A percentile compares a stretch with the other conserved stretches of the same genome.
These are phyloP conservation scores for Populus davidiana DNA, from an alignment of 345 rosid genomes.

Conservation along the genomic window DNA sequence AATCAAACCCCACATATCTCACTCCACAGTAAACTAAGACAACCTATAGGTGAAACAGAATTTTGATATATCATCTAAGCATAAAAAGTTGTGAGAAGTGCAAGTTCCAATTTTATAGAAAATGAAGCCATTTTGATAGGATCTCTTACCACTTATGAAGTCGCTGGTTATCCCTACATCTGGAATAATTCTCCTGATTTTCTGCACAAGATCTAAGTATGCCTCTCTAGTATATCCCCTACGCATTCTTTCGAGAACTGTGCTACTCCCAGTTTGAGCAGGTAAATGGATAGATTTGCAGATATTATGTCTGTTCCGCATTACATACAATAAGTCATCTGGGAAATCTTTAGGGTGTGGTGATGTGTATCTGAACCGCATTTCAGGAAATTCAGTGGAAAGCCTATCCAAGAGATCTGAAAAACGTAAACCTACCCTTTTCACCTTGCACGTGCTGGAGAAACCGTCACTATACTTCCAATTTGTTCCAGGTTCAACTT, in stretches of 20 bases:
- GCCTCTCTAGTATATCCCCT: slow-evolving; percentile 91
- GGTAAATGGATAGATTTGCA: slow-evolving; percentile 87
- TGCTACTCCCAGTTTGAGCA: slow-evolving; percentile 83
- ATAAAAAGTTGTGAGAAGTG: not conserved
- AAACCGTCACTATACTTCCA: slow-evolving; percentile 87
- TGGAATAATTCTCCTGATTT: slow-evolving; percentile 70
- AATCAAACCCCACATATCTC: too few species aligned
- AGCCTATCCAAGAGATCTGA: slow-evolving; percentile 86
- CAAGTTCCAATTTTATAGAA: slow-evolving; percentile 2
- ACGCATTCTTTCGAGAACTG: slow-evolving; percentile 74
- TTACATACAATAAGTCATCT: slow-evolving; percentile 67
- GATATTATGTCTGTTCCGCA: slow-evolving; percentile 76
- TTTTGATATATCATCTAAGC: too few species aligned
- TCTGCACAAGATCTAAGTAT: slow-evolving; percentile 81
- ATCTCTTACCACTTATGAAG: slow-evolving; percentile 71
- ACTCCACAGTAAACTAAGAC: not conserved
- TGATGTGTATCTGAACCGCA: slow-evolving; percentile 92
- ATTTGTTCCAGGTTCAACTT: slow-evolving; percentile 58
- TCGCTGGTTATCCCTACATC: slow-evolving; percentile 85
- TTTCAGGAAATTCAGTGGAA: slow-evolving; percentile 86
- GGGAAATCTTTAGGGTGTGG: slow-evolving; percentile 97
- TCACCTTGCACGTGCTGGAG: slow-evolving; percentile 75
- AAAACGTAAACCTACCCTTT: slow-evolving; percentile 72
- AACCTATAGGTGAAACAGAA: not conserved
- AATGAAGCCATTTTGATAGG: slow-evolving; percentile 4